phyloP scores from a whole-genome alignment of 2,329 filamentous ascomycete species.

The Pseudophaeomoniella oleicola region DNA sequence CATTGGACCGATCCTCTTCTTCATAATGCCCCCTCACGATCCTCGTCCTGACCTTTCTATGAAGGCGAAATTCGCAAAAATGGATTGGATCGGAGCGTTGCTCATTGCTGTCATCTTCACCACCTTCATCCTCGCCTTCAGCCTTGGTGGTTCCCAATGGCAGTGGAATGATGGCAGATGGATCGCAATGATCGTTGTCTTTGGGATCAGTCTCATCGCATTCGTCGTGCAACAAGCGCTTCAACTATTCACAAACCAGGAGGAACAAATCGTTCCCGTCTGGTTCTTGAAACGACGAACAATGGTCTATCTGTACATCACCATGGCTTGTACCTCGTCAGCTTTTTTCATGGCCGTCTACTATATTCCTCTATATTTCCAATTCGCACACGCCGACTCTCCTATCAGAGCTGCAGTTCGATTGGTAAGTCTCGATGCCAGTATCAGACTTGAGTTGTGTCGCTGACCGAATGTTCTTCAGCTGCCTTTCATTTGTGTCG shows the following conservation, averaged over 20 bases:
- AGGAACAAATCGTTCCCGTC: constrained; percentile 33
- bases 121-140: constrained; percentile 32
- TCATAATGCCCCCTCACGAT: constrained; percentile 22
- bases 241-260: constrained; percentile 27
- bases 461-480: too few species aligned
- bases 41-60: constrained; percentile 11
- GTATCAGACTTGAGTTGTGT: too few species aligned
- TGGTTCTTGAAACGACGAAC: constrained; percentile 26
- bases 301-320: constrained; percentile 28
- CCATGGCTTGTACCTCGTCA: constrained; percentile 20
- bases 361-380: constrained; percentile 41
- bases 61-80: constrained; percentile 13
- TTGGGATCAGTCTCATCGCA: constrained; percentile 26
- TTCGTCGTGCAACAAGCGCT: constrained; percentile 33
- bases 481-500: constrained; percentile 9
- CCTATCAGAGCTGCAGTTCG: constrained; percentile 16
- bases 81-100: constrained; percentile 33
- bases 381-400: constrained; percentile 32
- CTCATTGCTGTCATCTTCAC: constrained; percentile 29
- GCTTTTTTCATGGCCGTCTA: constrained; percentile 30
- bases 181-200: constrained; percentile 34
- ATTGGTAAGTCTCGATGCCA: constrained; percentile 5
- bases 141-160: constrained; percentile 35
- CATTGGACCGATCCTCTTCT: constrained; percentile 28
- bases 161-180: constrained; percentile 30